phyloP scores from a whole-genome alignment of 345 rosid genomes.

The Melaleuca quinquenervia region DNA sequence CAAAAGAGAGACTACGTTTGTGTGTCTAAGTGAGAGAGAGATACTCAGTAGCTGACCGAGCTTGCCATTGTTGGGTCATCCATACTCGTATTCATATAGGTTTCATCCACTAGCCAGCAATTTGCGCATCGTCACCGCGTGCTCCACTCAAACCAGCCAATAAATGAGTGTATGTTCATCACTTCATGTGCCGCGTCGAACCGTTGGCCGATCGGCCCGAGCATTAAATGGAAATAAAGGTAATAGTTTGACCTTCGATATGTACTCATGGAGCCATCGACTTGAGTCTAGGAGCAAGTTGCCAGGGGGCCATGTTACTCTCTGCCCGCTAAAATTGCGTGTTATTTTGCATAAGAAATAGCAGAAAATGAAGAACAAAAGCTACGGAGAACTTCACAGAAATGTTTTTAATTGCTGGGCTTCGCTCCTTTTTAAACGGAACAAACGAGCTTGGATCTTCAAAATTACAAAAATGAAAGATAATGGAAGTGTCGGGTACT shows the following conservation, averaged over 20 bases:
- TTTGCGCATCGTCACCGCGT: not conserved
- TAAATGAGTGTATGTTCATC: constrained; percentile 3
- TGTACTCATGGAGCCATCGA: not conserved
- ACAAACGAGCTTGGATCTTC: not conserved
- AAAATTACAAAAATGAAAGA: not conserved
- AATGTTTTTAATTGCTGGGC: not conserved
- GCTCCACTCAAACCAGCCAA: not conserved
- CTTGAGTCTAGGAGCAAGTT: not conserved
- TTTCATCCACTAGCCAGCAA: not conserved
- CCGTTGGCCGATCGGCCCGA: constrained; percentile 25
- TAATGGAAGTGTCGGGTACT: no score
- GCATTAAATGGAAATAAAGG: constrained; percentile 11
- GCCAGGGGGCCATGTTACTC: not conserved
- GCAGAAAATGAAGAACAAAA: not conserved
- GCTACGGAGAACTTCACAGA: not conserved
- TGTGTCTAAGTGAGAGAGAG: not conserved
- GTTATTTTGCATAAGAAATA: not conserved
- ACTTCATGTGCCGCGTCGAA: constrained; percentile 10
- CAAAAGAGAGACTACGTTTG: not conserved
- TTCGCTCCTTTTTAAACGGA: not conserved
- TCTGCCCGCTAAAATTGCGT: not conserved
- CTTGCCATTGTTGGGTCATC: not conserved
- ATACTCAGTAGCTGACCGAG: not conserved
- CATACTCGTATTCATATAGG: not conserved
- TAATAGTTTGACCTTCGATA: not conserved